Conservation (phyloP, 208 protist species). For the Balamuthia mandrillaris region DNA sequence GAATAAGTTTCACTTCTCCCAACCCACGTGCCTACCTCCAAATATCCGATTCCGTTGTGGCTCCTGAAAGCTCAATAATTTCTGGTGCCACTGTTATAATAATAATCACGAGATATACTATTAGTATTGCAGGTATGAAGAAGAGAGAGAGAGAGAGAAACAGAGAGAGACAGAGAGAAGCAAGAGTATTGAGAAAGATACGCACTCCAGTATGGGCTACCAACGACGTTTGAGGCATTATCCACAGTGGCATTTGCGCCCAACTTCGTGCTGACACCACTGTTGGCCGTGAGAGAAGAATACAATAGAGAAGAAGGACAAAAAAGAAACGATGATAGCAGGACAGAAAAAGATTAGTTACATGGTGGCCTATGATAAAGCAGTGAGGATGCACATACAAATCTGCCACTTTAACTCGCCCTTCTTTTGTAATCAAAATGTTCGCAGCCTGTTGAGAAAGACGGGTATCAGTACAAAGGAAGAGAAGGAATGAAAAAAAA, state of each 20-base stretch:
- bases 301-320: too few relatives aligned
- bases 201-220: constrained; percentile 84
- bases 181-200: not conserved
- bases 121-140: not conserved
- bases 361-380: too few relatives aligned
- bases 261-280: too few relatives aligned
- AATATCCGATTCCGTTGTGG: constrained; percentile 77
- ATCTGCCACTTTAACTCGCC: constrained; percentile 60
- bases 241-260: too few relatives aligned
- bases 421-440: constrained; percentile 80
- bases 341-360: too few relatives aligned
- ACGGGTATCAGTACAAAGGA: not conserved
- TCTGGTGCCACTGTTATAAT: constrained; percentile 78
- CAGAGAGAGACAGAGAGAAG: not conserved
- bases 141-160: not conserved
- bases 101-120: not conserved
- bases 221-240: constrained; percentile 73
- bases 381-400: too few relatives aligned
- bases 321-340: too few relatives aligned
- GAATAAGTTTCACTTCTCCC: not conserved
- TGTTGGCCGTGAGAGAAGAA: too few relatives aligned
- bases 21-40: constrained; percentile 61
- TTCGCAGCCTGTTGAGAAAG: constrained; percentile 60
- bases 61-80: constrained; percentile 78
- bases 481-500: not conserved